Base-by-base conservation (phyloP, 768 basidiomycete species). In the Agrocybe chaxingu region DNA sequence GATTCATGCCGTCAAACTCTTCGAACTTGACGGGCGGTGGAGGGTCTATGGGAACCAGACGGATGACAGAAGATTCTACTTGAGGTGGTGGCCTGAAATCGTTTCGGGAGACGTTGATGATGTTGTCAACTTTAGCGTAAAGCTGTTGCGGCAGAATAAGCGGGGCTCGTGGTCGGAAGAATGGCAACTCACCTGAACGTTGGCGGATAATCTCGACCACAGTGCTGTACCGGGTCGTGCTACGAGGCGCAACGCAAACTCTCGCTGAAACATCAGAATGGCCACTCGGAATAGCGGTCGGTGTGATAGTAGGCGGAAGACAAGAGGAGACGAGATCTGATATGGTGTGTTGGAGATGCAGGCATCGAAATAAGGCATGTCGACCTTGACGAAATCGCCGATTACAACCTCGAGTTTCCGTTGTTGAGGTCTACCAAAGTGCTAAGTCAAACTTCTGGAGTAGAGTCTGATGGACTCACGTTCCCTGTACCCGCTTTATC, bases 301-400 rank as follows among this genome's bases (percentile, higher is more conserved):
- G 61, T 98, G 94, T 2, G 97, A 98, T 43, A 98, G 84, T 32
- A 99, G 82, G 52, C 92, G 90, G 79, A 99, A 99, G 48, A 98
- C 88, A 44, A 99, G 86, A 4, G 95, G 92, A 0, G 97, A 98
- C 2, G 97, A 98, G 60, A 99, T 99, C 68, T 98, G 95, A 69
- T 98, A 99, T 1, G 97, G 97, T 0, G 97, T 99, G 65, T 99
- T 99, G 59, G 92, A 94, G 62, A 99, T 98, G 77, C 96, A 98
- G 49, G 97, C 97, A 68, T 98, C 96, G 53, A 99, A 98, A 70
- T 95, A 98, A 8, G 97, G 97, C 13, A 99, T 75, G 47, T 94
- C 91, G n/a, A 89, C 92, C 70, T 98, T 98, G 63, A 98, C 91
- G 64, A 98, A 98, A 69, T 99, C 97, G 43, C 96, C 97, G 51